A percentile compares a stretch with the other conserved stretches of the same genome.
These are phyloP conservation scores for Hirschfeldia incana DNA, from an alignment of 345 rosid species.

Conservation along the genomic window DNA sequence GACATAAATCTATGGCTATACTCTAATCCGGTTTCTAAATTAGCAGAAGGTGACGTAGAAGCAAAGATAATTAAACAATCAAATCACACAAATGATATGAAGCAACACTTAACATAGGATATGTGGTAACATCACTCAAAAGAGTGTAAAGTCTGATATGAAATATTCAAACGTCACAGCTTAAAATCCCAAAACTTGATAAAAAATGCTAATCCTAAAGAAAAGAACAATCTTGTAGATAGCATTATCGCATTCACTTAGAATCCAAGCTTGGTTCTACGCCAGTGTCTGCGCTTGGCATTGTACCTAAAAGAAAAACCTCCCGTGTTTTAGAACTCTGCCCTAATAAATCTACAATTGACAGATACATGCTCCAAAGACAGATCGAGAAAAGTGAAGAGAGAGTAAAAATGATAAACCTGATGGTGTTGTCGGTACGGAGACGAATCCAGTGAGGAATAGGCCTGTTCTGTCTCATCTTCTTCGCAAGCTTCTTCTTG, in stretches of 20 bases:
- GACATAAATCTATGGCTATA: background rate
- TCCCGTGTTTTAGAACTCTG: background rate
- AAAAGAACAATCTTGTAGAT: background rate
- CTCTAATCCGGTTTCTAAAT: background rate
- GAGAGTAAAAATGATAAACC: slow-evolving; percentile 21
- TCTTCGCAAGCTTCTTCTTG: slow-evolving; percentile 72
- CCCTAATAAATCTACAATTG: background rate
- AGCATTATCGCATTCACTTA: slow-evolving; percentile 7
- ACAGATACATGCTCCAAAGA: background rate
- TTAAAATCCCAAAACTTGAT: background rate
- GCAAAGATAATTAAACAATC: background rate
- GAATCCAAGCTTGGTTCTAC: slow-evolving; percentile 67
- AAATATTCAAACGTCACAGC: slow-evolving; percentile 21
- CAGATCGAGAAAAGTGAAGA: background rate
- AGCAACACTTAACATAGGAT: background rate
- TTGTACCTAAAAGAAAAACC: slow-evolving; percentile 49
- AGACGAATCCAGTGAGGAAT: slow-evolving; percentile 78
- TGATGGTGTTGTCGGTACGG: slow-evolving; percentile 68
- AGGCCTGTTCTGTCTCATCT: slow-evolving; percentile 80
- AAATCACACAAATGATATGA: background rate
- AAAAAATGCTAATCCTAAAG: slow-evolving; percentile 19
- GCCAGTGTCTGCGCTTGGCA: slow-evolving; percentile 81
- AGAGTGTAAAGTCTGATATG: slow-evolving; percentile 11
- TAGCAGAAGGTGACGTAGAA: background rate
- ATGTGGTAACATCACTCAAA: slow-evolving; percentile 4